phyloP scores from a whole-genome alignment of 1,284 basidiomycete species.

The Xerocomus cyaneibrunnescens region DNA sequence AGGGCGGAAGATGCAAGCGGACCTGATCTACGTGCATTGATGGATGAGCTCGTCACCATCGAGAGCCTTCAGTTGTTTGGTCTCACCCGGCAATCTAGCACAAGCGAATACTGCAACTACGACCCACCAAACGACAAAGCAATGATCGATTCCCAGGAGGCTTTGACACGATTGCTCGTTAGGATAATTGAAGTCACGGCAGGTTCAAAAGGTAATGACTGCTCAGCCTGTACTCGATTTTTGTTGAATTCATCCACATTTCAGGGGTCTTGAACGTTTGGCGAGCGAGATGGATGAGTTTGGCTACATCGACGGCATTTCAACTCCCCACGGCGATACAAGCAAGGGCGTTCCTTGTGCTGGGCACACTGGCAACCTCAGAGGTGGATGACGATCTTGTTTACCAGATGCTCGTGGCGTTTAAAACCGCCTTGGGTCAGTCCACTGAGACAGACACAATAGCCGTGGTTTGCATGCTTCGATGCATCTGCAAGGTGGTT shows the following conservation, averaged over 20 bases:
- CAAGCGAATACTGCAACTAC: conserved; percentile 60
- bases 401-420: conserved; percentile 86
- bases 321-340: conserved; percentile 90
- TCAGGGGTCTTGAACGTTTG: conserved; percentile 87
- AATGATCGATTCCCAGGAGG: conserved; percentile 65
- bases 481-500: conserved; percentile 78
- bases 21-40: conserved; percentile 57
- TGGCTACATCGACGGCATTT: conserved; percentile 91
- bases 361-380: conserved; percentile 76
- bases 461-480: conserved; percentile 82
- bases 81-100: conserved; percentile 55
- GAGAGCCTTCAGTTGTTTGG: conserved; percentile 75
- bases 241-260: conserved; percentile 7
- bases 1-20: conserved; percentile 57
- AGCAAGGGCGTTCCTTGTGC: conserved; percentile 83
- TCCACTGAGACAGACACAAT: conserved; percentile 70
- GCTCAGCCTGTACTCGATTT: neutral
- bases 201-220: conserved; percentile 60
- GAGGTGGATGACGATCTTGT: conserved; percentile 87
- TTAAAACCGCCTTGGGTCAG: conserved; percentile 64
- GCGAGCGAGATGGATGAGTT: conserved; percentile 91
- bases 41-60: conserved; percentile 58
- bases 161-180: conserved; percentile 63
- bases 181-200: conserved; percentile 66
- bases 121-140: conserved; percentile 61